Base-by-base conservation (phyloP, 2,329 filamentous ascomycete genomes). In the Penicillium sp. region DNA sequence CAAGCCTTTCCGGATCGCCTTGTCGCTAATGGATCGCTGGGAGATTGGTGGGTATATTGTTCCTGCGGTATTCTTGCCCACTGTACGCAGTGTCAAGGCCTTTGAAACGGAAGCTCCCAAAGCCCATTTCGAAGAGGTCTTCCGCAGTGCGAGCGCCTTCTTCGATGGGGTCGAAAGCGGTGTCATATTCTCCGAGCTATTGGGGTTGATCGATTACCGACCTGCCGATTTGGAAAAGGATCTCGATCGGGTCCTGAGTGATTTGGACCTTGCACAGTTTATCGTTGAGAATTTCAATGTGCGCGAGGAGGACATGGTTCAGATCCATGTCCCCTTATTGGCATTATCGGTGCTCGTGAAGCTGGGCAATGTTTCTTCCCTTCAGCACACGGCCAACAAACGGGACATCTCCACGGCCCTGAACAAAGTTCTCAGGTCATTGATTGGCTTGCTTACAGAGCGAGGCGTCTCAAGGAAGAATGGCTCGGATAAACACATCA, bases 21-120 rank as follows among this genome's bases (percentile, higher is more conserved):
- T 97, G 2, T 97, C 95, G 14, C 79, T 99, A 49, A 97, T 99
- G 94, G 94, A 99, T 74, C 87, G 92, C 55, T 97, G 92, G 92
- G 94, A 99, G 71, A 93, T 99, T 61, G 94, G 94, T 29, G 91
- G 91, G 1, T 81, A 93, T 16, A 86, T 99, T 44, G 88, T 97
- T 1, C 90, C 92, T 0, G 87, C 91, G 57, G 84, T 97, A 13
- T 97, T 99, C 67, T 79, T 97, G 13, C 90, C 92, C 3, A 87
- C 93, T 24, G 84, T 99, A 64, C 83, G 87, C 68, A 95, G 88
- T 64, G 87, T 96, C 36, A 86, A 88, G 61, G 77, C 81, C 43
- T 97, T 92, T 75, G 87, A 92, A 71, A 76, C 79, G 24, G 79
- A 78, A 48, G 85, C 88, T 1, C 82, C 81, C n/a, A 88, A 88